phyloP scores from a whole-genome alignment of 163 green algal species.

The Trebouxia gelatinosa region DNA sequence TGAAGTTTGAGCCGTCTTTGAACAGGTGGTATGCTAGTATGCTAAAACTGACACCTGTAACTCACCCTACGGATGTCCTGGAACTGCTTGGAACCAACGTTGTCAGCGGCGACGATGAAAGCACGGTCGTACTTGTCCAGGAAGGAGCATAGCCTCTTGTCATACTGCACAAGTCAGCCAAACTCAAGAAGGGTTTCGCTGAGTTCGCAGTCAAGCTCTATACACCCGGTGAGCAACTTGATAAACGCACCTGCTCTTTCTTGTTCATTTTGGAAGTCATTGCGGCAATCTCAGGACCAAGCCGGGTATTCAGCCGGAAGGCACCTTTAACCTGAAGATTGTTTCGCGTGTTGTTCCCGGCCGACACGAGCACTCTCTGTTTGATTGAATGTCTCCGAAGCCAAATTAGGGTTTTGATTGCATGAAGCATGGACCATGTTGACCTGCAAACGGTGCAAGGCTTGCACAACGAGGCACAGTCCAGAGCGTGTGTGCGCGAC shows the following conservation, averaged over 20 bases:
- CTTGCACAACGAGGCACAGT: background rate
- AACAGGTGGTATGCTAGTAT: background rate
- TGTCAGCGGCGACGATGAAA: slow-evolving; percentile 96
- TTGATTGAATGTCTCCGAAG: no score
- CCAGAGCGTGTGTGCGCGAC: background rate
- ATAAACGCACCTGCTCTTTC: slow-evolving; percentile 66
- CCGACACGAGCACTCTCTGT: no score
- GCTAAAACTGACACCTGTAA: background rate
- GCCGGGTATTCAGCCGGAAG: slow-evolving; percentile 76
- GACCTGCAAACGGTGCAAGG: background rate
- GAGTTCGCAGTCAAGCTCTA: background rate
- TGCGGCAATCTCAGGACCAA: slow-evolving; percentile 68
- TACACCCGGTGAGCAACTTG: background rate
- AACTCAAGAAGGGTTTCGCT: background rate
- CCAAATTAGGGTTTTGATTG: slow-evolving; percentile 1
- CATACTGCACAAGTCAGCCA: slow-evolving; percentile 69
- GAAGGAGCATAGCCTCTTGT: slow-evolving; percentile 78
- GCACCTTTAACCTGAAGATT: slow-evolving; percentile 79
- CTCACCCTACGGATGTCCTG: slow-evolving; percentile 91
- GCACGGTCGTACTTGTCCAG: slow-evolving; percentile 83
- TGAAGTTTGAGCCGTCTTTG: background rate
- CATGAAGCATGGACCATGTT: background rate
- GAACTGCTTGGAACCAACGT: slow-evolving; percentile 99
- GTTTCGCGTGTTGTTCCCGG: background rate
- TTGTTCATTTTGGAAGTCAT: slow-evolving; percentile 74